phyloP scores from a whole-genome alignment of 352 stramenopile species.

The Phytophthora pseudosyringae region DNA sequence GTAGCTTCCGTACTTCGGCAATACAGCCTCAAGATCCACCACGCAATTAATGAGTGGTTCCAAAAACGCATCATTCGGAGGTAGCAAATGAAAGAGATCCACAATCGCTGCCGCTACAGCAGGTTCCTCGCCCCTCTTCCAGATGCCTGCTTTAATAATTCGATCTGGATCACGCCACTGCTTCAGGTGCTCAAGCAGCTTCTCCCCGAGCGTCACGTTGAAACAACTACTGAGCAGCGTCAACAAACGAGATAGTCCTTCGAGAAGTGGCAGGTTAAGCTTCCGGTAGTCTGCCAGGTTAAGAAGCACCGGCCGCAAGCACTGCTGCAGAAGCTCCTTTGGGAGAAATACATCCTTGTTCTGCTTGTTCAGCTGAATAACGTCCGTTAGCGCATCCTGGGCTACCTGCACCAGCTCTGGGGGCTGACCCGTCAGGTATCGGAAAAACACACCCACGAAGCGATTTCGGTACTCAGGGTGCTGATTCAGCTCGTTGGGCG shows the following conservation, averaged over 20 bases:
- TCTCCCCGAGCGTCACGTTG: slow-evolving; percentile 97
- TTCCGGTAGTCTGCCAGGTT: slow-evolving; percentile 97
- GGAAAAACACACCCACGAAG: slow-evolving; percentile 92
- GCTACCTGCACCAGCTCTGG: slow-evolving; percentile 84
- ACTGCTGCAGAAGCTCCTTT: slow-evolving; percentile 97
- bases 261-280: slow-evolving; percentile 95
- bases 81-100: slow-evolving; percentile 96
- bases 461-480: slow-evolving; percentile 86
- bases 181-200: slow-evolving; percentile 96
- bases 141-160: slow-evolving; percentile 92
- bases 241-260: slow-evolving; percentile 93
- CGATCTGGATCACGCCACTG: slow-evolving; percentile 93
- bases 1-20: slow-evolving; percentile 92
- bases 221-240: slow-evolving; percentile 97
- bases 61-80: slow-evolving; percentile 94
- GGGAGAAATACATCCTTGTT: slow-evolving; percentile 90
- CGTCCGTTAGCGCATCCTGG: slow-evolving; percentile 82
- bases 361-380: slow-evolving; percentile 87
- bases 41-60: slow-evolving; percentile 96
- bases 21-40: slow-evolving; percentile 93
- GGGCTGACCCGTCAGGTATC: slow-evolving; percentile 87
- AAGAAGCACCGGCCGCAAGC: slow-evolving; percentile 95
- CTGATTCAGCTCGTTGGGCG: slow-evolving; percentile 84
- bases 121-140: slow-evolving; percentile 94
- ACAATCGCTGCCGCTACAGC: slow-evolving; percentile 96